These are phyloP conservation scores for Pezicula carpinea DNA, from an alignment of 2,329 filamentous ascomycete genomes.

Conservation along the genomic window DNA sequence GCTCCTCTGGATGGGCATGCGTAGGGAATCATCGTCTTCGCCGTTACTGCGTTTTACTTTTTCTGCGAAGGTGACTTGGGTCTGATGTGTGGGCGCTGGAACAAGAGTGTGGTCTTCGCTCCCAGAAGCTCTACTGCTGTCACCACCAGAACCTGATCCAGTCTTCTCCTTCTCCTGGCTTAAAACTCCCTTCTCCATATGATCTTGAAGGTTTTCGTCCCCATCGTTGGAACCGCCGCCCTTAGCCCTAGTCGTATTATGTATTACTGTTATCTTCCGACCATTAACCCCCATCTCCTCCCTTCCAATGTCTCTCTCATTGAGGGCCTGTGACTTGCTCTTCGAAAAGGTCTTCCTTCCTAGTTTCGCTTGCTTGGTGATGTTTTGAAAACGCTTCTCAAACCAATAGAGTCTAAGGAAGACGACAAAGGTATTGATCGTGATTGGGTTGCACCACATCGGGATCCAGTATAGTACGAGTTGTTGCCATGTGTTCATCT, in stretches of 20 bases:
- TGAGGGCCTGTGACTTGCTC: conserved; percentile 41
- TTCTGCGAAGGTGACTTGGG: conserved; percentile 59
- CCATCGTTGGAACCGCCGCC: conserved; percentile 54
- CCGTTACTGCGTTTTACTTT: conserved; percentile 58
- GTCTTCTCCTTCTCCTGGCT: conserved; percentile 14
- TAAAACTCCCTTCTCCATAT: conserved; percentile 8
- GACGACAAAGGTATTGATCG: conserved; percentile 80
- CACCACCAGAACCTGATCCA: conserved; percentile 9
- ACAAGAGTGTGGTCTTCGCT: conserved; percentile 2
- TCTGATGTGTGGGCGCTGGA: conserved; percentile 6
- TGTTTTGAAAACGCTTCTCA: conserved; percentile 86
- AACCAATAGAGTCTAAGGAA: conserved; percentile 97
- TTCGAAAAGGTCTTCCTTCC: conserved; percentile 60
- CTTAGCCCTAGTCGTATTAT: conserved; percentile 46
- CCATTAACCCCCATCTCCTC: conserved; percentile 58
- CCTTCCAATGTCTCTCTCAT: conserved; percentile 33
- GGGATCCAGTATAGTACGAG: conserved; percentile 66
- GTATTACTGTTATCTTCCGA: conserved; percentile 62
- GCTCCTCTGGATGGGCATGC: conserved; percentile 47
- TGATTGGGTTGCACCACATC: conserved; percentile 76
- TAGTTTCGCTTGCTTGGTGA: conserved; percentile 69
- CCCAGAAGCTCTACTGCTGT: conserved; percentile 12
- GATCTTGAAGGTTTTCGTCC: conserved; percentile 32
- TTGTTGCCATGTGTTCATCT: conserved; percentile 68
- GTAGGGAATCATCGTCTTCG: conserved; percentile 43